Evolutionary conservation across 2,329 filamentous ascomycete species (phyloP).

Genomic region (Ascochyta clinopodiicola): DNA sequence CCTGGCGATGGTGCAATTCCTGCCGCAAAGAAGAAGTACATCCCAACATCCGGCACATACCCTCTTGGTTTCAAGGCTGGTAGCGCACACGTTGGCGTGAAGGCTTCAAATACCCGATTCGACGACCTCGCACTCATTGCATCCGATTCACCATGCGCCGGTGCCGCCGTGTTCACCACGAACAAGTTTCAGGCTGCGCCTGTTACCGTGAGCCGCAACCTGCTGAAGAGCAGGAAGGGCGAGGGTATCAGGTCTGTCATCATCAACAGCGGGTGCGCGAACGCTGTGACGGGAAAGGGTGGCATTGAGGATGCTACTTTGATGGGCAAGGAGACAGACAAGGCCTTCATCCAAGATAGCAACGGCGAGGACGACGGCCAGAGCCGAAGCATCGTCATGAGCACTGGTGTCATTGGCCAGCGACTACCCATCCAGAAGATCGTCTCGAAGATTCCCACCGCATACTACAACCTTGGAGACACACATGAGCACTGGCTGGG

Average conservation of each 20-base stretch:
- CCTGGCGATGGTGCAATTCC: conserved; percentile 69
- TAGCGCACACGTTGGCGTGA: conserved; percentile 90
- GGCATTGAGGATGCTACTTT: conserved; percentile 85
- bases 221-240: conserved; percentile 71
- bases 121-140: conserved; percentile 89
- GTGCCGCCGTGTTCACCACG: conserved; percentile 93
- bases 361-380: conserved; percentile 51
- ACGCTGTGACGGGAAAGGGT: conserved; percentile 91
- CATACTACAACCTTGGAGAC: conserved; percentile 72
- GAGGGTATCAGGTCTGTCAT: conserved; percentile 79
- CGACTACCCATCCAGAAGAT: conserved; percentile 93
- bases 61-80: conserved; percentile 88
- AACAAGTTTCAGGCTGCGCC: conserved; percentile 98
- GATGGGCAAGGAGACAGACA: conserved; percentile 83
- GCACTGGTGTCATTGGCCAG: conserved; percentile 96
- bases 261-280: conserved; percentile 95
- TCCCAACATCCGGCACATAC: conserved; percentile 84
- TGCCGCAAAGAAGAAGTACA: conserved; percentile 84
- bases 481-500: conserved; percentile 86
- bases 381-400: conserved; percentile 88
- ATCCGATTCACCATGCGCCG: conserved; percentile 84
- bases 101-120: conserved; percentile 87
- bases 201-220: conserved; percentile 80
- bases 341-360: conserved; percentile 56
- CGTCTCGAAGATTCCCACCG: conserved; percentile 77